Conservation (phyloP, 495 filamentous ascomycete species). For the Aspergillus funiculosus region DNA sequence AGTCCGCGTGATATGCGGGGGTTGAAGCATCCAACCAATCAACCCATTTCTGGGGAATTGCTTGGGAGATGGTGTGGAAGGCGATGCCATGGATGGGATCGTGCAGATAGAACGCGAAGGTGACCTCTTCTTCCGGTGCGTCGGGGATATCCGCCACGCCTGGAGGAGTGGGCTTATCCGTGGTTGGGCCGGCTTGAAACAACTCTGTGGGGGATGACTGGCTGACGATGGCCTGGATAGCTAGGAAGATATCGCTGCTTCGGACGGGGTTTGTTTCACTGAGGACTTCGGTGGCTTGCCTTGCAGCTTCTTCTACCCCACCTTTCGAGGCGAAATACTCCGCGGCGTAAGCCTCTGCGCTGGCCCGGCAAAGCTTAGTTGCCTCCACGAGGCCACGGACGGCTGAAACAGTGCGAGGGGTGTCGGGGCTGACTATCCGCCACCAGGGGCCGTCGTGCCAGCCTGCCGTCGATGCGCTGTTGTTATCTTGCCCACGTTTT, state of each 20-base stretch:
- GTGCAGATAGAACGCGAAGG: slow-evolving; percentile 86
- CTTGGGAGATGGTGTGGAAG: slow-evolving; percentile 77
- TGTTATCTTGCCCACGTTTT: slow-evolving; percentile 55
- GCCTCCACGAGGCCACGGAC: slow-evolving; percentile 78
- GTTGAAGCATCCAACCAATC: slow-evolving; percentile 82
- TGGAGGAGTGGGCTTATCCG: slow-evolving; percentile 50
- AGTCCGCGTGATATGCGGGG: slow-evolving; percentile 40
- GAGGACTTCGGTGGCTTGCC: slow-evolving; percentile 64
- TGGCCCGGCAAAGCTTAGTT: slow-evolving; percentile 80
- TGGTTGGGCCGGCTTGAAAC: slow-evolving; percentile 54
- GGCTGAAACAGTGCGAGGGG: slow-evolving; percentile 68
- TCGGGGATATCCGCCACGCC: slow-evolving; percentile 46
- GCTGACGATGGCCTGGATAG: slow-evolving; percentile 80
- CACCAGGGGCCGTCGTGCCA: slow-evolving; percentile 98
- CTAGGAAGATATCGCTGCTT: slow-evolving; percentile 89
- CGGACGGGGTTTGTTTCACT: slow-evolving; percentile 84
- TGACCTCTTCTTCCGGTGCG: slow-evolving; percentile 54
- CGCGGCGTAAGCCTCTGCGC: slow-evolving; percentile 76
- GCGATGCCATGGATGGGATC: slow-evolving; percentile 90
- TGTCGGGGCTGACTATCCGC: slow-evolving; percentile 57
- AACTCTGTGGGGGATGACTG: slow-evolving; percentile 57
- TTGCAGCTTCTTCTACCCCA: slow-evolving; percentile 73
- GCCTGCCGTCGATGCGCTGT: slow-evolving; percentile 50
- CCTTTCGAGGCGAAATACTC: slow-evolving; percentile 75
- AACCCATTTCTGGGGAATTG: slow-evolving; percentile 80